phyloP scores from a whole-genome alignment of 1,139 yeast genomes.

The Magnusiomyces suaveolens region DNA sequence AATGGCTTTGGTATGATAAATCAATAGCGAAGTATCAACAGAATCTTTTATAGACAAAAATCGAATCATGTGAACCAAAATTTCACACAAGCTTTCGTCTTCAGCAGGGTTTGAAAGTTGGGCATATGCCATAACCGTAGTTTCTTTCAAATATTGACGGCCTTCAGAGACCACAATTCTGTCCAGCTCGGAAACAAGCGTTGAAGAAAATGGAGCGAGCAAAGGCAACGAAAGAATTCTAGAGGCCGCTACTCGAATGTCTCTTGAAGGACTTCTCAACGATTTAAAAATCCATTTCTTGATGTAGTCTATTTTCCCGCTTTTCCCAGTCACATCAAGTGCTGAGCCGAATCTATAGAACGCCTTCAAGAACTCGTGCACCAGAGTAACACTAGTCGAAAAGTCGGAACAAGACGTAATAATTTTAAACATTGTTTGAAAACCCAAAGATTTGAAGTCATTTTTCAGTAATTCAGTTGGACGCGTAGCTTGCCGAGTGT shows the following conservation, averaged over 20 bases:
- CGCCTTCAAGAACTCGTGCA: slow-evolving; percentile 18
- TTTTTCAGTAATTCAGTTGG: background rate
- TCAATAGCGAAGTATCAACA: slow-evolving; percentile 55
- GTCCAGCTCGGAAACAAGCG: slow-evolving; percentile 32
- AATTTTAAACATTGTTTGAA: slow-evolving; percentile 1
- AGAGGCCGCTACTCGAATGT: slow-evolving; percentile 23
- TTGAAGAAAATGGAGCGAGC: background rate
- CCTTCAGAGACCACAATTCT: slow-evolving; percentile 21
- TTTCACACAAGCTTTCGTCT: slow-evolving; percentile 55
- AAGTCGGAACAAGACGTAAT: slow-evolving; percentile 12
- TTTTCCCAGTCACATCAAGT: slow-evolving; percentile 17
- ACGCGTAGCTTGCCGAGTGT: background rate
- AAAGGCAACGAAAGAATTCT: slow-evolving; percentile 17
- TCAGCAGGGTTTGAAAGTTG: slow-evolving; percentile 48
- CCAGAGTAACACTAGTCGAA: slow-evolving; percentile 14
- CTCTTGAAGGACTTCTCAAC: slow-evolving; percentile 23
- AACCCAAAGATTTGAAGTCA: background rate
- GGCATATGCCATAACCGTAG: slow-evolving; percentile 51
- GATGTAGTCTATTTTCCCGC: slow-evolving; percentile 17
- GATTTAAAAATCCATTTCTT: slow-evolving; percentile 26
- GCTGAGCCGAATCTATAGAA: slow-evolving; percentile 17
- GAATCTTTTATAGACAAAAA: slow-evolving; percentile 51
- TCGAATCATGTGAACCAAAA: slow-evolving; percentile 50
- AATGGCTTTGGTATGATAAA: slow-evolving; percentile 45
- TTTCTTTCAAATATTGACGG: slow-evolving; percentile 45